Evolutionary conservation across 2,329 filamentous ascomycete genomes (phyloP), one percentile per base, ranked within the genome.

Genomic region (Hypoxylon sp.): DNA sequence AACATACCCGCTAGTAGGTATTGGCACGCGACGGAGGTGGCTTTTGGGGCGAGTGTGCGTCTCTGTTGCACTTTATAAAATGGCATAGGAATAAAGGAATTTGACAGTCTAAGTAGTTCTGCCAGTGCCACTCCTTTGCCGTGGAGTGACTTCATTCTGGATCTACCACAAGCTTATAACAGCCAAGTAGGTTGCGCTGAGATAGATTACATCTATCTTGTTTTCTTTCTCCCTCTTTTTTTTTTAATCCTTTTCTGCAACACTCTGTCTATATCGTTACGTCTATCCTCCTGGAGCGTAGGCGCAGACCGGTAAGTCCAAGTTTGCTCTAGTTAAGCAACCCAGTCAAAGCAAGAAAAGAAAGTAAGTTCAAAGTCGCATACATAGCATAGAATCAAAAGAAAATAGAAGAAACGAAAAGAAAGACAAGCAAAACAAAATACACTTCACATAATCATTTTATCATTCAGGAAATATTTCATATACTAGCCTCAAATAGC

Each of bases 21-120:
- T 30, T 57, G 2, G 14, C 49, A 37, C 7, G 22, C 50, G 35
- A 31, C 20, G 20, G 33, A 14, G 25, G 13, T 22, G 33, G n/a
- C 20, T 59, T 10, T 37, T 13, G 33, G 11, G 46, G 50, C 3
- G 37, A 27, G 22, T 4, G 40, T 17, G 44, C 46, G n/a, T 40
- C 35, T 53, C 30, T 11, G 33, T 49, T 63, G 40, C 17, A 35
- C 35, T 57, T 25, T 17, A 53, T 48, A 40, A 33, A 30, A 55
- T 33, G 50, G 56, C 35, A 55, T 53, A 60, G 35, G 48, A 59
- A 57, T 61, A n/a, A 50, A 22, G 17, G 17, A 59, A 46, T 11
- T 50, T 60, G 11, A 59, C 5, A 58, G 25, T 56, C 17, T 13
- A 25, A 44, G 20, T 25, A 50, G 44, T 56, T 37, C 55, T 56